phyloP scores from a whole-genome alignment of 2,329 filamentous ascomycete genomes.

The Zymoseptoria brevis region DNA sequence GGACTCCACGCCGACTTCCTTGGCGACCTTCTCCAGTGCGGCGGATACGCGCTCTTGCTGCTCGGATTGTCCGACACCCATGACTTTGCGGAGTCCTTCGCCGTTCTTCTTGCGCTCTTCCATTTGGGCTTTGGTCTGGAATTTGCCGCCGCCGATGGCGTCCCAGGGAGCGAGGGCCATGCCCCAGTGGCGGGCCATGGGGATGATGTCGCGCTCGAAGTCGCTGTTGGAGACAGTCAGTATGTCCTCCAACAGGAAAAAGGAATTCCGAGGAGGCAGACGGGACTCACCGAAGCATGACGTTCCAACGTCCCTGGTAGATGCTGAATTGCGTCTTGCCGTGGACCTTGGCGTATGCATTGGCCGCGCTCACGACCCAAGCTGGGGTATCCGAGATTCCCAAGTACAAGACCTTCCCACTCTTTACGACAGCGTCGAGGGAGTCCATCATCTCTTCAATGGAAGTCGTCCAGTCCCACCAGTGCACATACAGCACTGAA shows the following conservation, averaged over 20 bases:
- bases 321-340: slow-evolving; percentile 30
- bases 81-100: slow-evolving; percentile 26
- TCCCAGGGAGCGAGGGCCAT: slow-evolving; percentile 49
- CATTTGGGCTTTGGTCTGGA: slow-evolving; percentile 38
- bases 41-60: slow-evolving; percentile 46
- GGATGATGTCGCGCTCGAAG: slow-evolving; percentile 41
- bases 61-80: slow-evolving; percentile 28
- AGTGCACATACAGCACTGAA: too few species aligned
- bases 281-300: slow-evolving; percentile 27
- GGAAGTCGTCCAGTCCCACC: slow-evolving; percentile 37
- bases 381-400: slow-evolving; percentile 39
- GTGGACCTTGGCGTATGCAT: slow-evolving; percentile 33
- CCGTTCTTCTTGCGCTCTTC: slow-evolving; percentile 36
- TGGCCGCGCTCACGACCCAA: slow-evolving; percentile 35
- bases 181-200: slow-evolving; percentile 37
- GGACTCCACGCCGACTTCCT: slow-evolving; percentile 41
- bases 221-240: slow-evolving; percentile 18
- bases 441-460: slow-evolving; percentile 39
- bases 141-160: slow-evolving; percentile 39
- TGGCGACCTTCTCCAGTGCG: slow-evolving; percentile 53
- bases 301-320: slow-evolving; percentile 35
- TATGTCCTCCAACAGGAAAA: not conserved
- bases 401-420: slow-evolving; percentile 39
- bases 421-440: slow-evolving; percentile 35
- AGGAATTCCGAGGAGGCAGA: not conserved